Base-by-base conservation (phyloP, 1,284 basidiomycete genomes). In the Ustilago sp. region DNA sequence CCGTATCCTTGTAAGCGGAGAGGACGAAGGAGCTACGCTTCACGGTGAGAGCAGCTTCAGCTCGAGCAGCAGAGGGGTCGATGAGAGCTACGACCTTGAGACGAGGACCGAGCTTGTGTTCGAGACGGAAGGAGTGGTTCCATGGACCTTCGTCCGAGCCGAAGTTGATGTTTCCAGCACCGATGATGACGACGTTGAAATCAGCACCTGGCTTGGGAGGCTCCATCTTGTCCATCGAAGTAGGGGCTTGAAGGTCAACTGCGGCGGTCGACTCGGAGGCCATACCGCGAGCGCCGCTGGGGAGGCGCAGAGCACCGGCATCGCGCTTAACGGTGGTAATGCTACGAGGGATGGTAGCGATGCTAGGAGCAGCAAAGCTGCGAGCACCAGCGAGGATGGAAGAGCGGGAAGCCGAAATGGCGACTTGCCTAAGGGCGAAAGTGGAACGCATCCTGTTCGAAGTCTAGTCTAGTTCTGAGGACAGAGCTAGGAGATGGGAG, bases 51-150 rank as follows among this genome's bases (percentile, higher is more conserved):
- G 93, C 93, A 13, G 90, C 88, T 15, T 91, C 89, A 19, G 95
- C 94, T 69, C 94, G 93, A 48, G 93, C 92, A 63, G 90, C 89
- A 13, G 91, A 92, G 35, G 97, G 96, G 87, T 99, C 96, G 83
- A 99, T 93, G 66, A 99, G 89, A 15, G 94, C 96, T 63, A 94
- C 91, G 61, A 99, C 94, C 87, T 97, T 98, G 87, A 99, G 92
- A 82, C 96, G 93, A 28, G 92, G 93, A 53, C 96, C 96, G 70
- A 99, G 93, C 89, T 99, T 98, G 88, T 83, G 82, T 63, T 84
- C 82, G 57, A 84, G 80, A 59, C 82, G 82, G 80, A 84, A 85
- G 36, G 81, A 80, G 77, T 86, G 84, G 75, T 86, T 86, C 84
- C 84, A 86, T 1, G 84, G 83, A 11, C 84, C 84, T 63, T 86